Evolutionary conservation across 1,284 basidiomycete genomes (phyloP), one percentile per base, ranked within the genome.

Genomic region (Erythrobasidium hasegawianum): DNA sequence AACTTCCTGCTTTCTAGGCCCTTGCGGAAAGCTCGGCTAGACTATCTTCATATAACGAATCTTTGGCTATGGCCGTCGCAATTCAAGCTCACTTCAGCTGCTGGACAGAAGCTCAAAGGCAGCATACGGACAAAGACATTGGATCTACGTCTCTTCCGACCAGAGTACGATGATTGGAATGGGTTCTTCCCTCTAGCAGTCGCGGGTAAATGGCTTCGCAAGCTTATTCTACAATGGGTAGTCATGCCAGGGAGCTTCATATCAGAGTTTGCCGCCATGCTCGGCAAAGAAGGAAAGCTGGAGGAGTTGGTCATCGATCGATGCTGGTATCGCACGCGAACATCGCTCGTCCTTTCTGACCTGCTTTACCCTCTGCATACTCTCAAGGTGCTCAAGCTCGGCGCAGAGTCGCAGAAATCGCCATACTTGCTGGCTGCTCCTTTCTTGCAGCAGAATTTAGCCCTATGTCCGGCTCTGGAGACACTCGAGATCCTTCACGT

Each of bases 141-240:
- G n/a, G 43, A 47, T n/a, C 43, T 47, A 8, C 16, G 43, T 18
- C 43, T 47, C 43, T 47, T 47, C 16, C 43, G 43, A 5, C 43
- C 43, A 47, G 43, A 47, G 43, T 14, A 47, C 43, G 43, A 47
- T 47, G 43, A 47, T 47, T 47, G 43, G 43, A 47, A 47, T 47
- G 43, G 43, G 7, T 47, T 47, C 43, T 47, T 47, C 16, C 43
- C 43, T n/a, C 43, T 18, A 5, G 22, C 22, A 14, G 22, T 47
- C 8, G 43, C 43, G 8, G 43, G 43, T 5, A 47, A 47, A 16
- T 47, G 16, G 7, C 43, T 47, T 24, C 43, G 43, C 43, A 47
- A 47, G 43, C 43, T 47, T 5, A 24, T 47, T 5, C 16, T 47
- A 14, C 43, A 47, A 24, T 47, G 43, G 43, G 43, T 47, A 8